These are phyloP conservation scores for Geotrichum carabidarum DNA, from an alignment of 1,139 yeast genomes.

Conservation along the genomic window DNA sequence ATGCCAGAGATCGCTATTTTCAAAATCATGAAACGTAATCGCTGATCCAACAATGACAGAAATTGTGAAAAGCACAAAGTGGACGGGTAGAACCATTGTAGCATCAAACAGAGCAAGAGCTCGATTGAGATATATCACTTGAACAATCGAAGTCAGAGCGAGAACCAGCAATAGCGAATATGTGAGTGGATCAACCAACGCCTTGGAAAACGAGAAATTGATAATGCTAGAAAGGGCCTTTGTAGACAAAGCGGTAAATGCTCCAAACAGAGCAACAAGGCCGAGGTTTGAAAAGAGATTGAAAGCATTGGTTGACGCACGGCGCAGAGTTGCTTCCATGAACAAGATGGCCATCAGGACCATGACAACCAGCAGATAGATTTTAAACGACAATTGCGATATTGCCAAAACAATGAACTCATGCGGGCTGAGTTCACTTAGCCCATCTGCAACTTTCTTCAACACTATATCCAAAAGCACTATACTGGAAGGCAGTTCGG, in stretches of 20 bases:
- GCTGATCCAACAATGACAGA: conserved; percentile 43
- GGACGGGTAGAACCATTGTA: conserved; percentile 45
- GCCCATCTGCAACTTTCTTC: conserved; percentile 2
- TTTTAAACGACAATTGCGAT: conserved; percentile 26
- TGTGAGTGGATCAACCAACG: conserved; percentile 33
- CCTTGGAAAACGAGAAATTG: conserved; percentile 31
- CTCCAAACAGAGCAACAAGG: conserved; percentile 44
- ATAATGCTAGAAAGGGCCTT: conserved; percentile 40
- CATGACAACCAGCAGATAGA: conserved; percentile 31
- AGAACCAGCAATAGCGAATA: conserved; percentile 35
- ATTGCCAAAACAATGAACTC: conserved; percentile 32
- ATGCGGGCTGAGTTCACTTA: conserved; percentile 25
- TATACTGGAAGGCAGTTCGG: conserved; percentile 7
- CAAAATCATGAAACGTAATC: conserved; percentile 41
- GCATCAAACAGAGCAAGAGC: conserved; percentile 41
- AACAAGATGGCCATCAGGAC: conserved; percentile 21
- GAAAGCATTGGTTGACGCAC: not conserved
- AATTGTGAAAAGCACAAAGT: conserved; percentile 44
- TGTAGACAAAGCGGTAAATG: conserved; percentile 43
- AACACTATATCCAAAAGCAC: conserved; percentile 10
- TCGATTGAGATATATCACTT: conserved; percentile 38
- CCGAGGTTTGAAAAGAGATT: conserved; percentile 31
- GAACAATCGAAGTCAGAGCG: conserved; percentile 39
- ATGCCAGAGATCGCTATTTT: conserved; percentile 28
- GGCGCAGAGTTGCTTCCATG: not conserved